Conservation (phyloP, 2,329 filamentous ascomycete species). For the Colletotrichum sp. region DNA sequence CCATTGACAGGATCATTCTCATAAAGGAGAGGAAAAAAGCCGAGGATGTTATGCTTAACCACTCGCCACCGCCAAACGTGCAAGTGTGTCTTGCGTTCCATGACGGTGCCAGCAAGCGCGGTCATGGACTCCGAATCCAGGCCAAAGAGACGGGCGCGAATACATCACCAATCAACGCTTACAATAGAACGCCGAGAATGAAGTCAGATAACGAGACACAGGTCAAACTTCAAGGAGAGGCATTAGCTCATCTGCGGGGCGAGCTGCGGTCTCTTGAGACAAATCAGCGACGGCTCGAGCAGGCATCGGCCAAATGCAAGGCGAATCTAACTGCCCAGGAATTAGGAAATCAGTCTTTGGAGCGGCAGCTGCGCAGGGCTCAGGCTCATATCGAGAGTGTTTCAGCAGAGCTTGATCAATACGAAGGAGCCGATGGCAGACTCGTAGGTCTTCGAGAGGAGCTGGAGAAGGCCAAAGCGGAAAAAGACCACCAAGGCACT, state of each 20-base stretch:
- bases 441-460: constrained; percentile 63
- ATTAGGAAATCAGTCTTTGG: constrained; percentile 42
- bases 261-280: constrained; percentile 59
- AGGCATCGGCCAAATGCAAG: constrained; percentile 53
- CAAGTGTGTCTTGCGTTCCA: constrained; percentile 73
- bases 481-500: constrained; percentile 53
- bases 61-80: constrained; percentile 70
- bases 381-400: constrained; percentile 61
- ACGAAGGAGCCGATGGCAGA: constrained; percentile 71
- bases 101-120: constrained; percentile 50
- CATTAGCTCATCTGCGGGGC: constrained; percentile 56
- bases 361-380: constrained; percentile 61
- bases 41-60: constrained; percentile 70
- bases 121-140: constrained; percentile 16
- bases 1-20: constrained; percentile 84
- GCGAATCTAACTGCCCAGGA: constrained; percentile 50
- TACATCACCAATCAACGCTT: constrained; percentile 51
- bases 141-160: constrained; percentile 21
- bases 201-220: constrained; percentile 76
- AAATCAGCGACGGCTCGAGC: constrained; percentile 51
- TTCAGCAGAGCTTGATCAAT: constrained; percentile 67
- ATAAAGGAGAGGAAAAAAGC: constrained; percentile 73
- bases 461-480: constrained; percentile 56
- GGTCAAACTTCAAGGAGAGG: constrained; percentile 57
- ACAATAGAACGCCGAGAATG: constrained; percentile 70